Evolutionary conservation across 2,329 filamentous ascomycete genomes (phyloP).

Genomic region (Zymoseptoria passerinii): DNA sequence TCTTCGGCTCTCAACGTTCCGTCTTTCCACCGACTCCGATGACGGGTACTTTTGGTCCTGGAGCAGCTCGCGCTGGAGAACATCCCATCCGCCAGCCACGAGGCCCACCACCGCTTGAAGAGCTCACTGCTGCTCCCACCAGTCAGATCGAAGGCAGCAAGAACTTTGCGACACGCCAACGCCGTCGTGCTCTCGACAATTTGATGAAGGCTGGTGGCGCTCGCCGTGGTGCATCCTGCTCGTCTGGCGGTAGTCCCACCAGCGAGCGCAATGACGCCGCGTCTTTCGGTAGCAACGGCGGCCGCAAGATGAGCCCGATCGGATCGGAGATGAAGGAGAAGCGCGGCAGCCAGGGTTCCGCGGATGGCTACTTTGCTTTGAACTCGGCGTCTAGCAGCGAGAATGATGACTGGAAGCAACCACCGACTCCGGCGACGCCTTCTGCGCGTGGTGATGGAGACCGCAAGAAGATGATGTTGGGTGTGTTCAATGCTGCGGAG

Average conservation of each 20-base stretch:
- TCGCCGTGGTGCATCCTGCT: slow-evolving; percentile 63
- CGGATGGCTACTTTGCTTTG: slow-evolving; percentile 30
- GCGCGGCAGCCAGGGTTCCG: slow-evolving; percentile 28
- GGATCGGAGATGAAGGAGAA: slow-evolving; percentile 32
- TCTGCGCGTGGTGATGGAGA: slow-evolving; percentile 68
- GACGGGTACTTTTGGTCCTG: slow-evolving; percentile 83
- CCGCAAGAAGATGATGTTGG: slow-evolving; percentile 74
- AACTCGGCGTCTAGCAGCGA: slow-evolving; percentile 70
- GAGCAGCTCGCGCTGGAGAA: slow-evolving; percentile 85
- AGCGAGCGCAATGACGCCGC: slow-evolving; percentile 71
- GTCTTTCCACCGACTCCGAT: slow-evolving; percentile 68
- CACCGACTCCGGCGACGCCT: slow-evolving; percentile 48
- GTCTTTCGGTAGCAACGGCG: slow-evolving; percentile 40
- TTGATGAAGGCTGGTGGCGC: slow-evolving; percentile 83
- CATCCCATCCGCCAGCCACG: slow-evolving; percentile 90
- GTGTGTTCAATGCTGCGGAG: slow-evolving; percentile 78
- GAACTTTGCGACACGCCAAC: slow-evolving; percentile 91
- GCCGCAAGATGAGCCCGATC: slow-evolving; percentile 32
- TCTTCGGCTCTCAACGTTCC: slow-evolving; percentile 37
- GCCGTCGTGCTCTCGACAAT: slow-evolving; percentile 84
- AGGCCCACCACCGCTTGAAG: slow-evolving; percentile 83
- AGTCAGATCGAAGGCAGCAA: slow-evolving; percentile 90
- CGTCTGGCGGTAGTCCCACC: slow-evolving; percentile 60
- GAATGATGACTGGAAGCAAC: slow-evolving; percentile 36
- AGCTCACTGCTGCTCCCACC: slow-evolving; percentile 81